Conservation (phyloP, 352 stramenopile genomes). For the Aphanomyces cochlioides region DNA sequence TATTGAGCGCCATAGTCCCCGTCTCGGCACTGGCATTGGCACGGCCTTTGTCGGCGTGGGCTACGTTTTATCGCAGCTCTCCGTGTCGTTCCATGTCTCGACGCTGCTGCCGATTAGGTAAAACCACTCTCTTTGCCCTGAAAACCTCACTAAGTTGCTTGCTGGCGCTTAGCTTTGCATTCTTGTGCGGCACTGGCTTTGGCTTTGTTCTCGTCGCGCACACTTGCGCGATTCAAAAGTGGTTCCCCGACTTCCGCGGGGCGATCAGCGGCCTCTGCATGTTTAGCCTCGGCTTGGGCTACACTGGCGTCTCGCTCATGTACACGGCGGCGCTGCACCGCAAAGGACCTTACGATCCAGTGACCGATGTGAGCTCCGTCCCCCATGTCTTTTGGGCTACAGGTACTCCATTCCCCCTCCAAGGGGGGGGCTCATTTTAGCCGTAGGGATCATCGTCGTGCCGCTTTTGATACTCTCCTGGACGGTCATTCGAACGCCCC, state of each 20-base stretch:
- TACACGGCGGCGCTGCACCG: not conserved
- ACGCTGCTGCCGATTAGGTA: slow-evolving; percentile 14
- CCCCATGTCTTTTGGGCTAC: slow-evolving; percentile 6
- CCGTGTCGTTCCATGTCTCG: not conserved
- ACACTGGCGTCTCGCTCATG: not conserved
- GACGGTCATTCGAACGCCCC: slow-evolving; percentile 5
- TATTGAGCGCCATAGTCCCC: slow-evolving; percentile 23
- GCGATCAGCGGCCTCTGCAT: slow-evolving; percentile 23
- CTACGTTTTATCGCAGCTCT: slow-evolving; percentile 10
- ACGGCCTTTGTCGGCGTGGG: slow-evolving; percentile 7
- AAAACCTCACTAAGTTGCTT: slow-evolving; percentile 2
- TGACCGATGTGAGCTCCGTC: not conserved
- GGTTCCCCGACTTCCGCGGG: slow-evolving; percentile 32
- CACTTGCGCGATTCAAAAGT: slow-evolving; percentile 24
- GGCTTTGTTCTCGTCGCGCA: slow-evolving; percentile 20
- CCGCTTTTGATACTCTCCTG: not conserved
- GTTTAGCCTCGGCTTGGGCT: slow-evolving; percentile 26
- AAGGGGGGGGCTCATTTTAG: not conserved
- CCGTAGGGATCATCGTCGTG: slow-evolving; percentile 5
- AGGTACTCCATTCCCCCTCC: not conserved
- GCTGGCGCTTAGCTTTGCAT: slow-evolving; percentile 15
- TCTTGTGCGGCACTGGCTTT: slow-evolving; percentile 28
- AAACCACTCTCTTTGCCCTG: not conserved
- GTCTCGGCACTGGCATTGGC: slow-evolving; percentile 8
- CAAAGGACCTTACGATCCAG: not conserved